Percentiles rank a stretch among this genome's conserved stretches.
phyloP scores from a whole-genome alignment of 2,329 filamentous ascomycete genomes.

The Diaporthe sp. region DNA sequence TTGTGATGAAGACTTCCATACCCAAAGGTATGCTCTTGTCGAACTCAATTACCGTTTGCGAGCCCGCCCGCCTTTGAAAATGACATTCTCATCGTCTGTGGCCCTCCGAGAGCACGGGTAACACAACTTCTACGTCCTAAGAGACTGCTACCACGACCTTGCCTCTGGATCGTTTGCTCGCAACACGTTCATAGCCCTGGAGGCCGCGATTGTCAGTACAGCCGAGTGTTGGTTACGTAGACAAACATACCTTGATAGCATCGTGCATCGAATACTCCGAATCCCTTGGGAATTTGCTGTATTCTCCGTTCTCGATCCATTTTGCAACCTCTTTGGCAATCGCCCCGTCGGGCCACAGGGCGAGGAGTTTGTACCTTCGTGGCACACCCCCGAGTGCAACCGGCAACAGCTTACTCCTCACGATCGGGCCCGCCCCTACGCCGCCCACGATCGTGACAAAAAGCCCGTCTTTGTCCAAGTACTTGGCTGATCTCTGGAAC shows the following conservation, averaged over 20 bases:
- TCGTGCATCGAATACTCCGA: slow-evolving; percentile 48
- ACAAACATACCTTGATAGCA: slow-evolving; percentile 44
- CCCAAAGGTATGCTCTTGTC: too few relatives aligned
- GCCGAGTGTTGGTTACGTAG: not conserved
- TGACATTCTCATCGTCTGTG: not conserved
- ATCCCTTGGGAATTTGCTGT: slow-evolving; percentile 48
- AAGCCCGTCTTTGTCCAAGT: slow-evolving; percentile 52
- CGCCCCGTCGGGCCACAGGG: slow-evolving; percentile 45
- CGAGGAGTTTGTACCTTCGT: slow-evolving; percentile 47
- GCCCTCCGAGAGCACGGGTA: not conserved
- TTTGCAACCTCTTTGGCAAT: slow-evolving; percentile 45
- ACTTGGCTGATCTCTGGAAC: slow-evolving; percentile 54
- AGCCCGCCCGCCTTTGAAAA: not conserved
- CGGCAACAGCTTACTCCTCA: slow-evolving; percentile 49
- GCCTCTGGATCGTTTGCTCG: slow-evolving; percentile 48
- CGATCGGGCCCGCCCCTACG: slow-evolving; percentile 46
- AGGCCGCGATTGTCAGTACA: not conserved
- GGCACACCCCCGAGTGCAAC: slow-evolving; percentile 48
- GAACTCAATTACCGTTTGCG: not conserved
- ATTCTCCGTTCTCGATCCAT: slow-evolving; percentile 45
- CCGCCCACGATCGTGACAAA: slow-evolving; percentile 54
- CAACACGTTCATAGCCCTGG: slow-evolving; percentile 49
- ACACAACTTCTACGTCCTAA: not conserved
- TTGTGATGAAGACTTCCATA: not conserved
- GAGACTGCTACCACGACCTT: slow-evolving; percentile 49